Base-by-base conservation (phyloP, 2,329 filamentous ascomycete species). In the Amylocarpus encephaloides region DNA sequence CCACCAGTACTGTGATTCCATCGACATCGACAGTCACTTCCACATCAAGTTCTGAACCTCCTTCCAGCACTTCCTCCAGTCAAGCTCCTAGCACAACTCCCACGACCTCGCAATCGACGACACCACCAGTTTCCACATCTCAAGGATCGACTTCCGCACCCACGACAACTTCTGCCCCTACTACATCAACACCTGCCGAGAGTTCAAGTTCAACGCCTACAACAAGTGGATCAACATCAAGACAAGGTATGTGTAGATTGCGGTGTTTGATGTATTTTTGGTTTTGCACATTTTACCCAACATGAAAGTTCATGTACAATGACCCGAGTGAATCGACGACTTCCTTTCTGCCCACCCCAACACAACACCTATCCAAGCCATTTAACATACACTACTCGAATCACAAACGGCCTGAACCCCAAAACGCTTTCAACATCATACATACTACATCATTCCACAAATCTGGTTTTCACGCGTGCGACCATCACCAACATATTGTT, bases 191-290 rank as follows among this genome's bases (percentile, higher is more conserved):
- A 6, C 26, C 44, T 16, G 12, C 33, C 10, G 33, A 38, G 18
- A 22, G 19, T 9, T 5, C 44, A 38, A 32, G 2, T 26, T 26
- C 35, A 6, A 33, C n/a, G 5, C 3, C n/a, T n/a, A 38, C 19
- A 6, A 19, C 34, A 13, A 13, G 22, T 30, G 29, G 13, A 13
- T 32, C 34, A 11, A 16, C 32, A 16, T 40, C 44, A 35, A 34
- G 11, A 15, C 35, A 40, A 47, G 44, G 44, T 47, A 47, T 39
- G 44, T 47, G n/a, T n/a, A 16, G 33, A 11, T 5, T 4, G 22
- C 22, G 22, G 7, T 19, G 7, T 32, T 33, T 34, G 7, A 11
- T 18, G n/a, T 6, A 11, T 44, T 33, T 34, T 19, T 34, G 3
- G 3, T 15, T 11, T 33, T 26, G 22, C 22, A 11, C 19, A 6